phyloP scores from a whole-genome alignment of 345 rosid genomes.

The Ceriops decandra region DNA sequence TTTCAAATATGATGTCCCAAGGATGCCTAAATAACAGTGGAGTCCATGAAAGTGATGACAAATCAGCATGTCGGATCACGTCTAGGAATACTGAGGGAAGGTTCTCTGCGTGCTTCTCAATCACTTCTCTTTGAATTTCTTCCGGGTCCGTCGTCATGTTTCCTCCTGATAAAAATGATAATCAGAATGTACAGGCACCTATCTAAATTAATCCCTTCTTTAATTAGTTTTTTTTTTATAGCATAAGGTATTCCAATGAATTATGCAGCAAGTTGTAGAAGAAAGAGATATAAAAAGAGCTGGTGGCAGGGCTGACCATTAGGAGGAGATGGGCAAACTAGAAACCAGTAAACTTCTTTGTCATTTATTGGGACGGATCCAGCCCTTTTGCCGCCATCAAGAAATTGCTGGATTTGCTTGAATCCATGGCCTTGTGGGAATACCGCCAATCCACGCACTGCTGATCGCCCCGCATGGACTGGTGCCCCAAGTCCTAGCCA shows the following conservation, averaged over 20 bases:
- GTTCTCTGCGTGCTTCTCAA: conserved; percentile 17
- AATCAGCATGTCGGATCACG: conserved; percentile 22
- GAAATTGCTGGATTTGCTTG: conserved; percentile 12
- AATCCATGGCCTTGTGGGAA: conserved; percentile 32
- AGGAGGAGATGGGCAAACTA: conserved; percentile 14
- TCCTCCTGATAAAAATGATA: conserved; percentile 11
- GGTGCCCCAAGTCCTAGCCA: conserved; percentile 32
- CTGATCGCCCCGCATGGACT: conserved; percentile 26
- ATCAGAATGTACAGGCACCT: neutral
- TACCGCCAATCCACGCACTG: conserved; percentile 28
- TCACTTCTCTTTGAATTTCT: conserved; percentile 23
- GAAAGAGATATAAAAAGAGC: neutral
- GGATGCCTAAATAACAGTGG: conserved; percentile 32
- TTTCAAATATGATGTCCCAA: conserved; percentile 34
- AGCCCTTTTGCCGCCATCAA: conserved; percentile 25
- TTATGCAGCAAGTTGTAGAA: neutral
- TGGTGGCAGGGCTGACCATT: conserved; percentile 19
- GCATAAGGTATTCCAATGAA: neutral
- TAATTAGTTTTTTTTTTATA: neutral
- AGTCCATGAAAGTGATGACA: conserved; percentile 29
- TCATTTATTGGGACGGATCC: conserved; percentile 28
- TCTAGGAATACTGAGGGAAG: conserved; percentile 28
- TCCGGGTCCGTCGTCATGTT: conserved; percentile 21
- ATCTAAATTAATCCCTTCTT: neutral
- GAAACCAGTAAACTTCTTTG: conserved; percentile 30